Evolutionary conservation across 768 basidiomycete species (phyloP).

Genomic region (Lenzites betulinus): DNA sequence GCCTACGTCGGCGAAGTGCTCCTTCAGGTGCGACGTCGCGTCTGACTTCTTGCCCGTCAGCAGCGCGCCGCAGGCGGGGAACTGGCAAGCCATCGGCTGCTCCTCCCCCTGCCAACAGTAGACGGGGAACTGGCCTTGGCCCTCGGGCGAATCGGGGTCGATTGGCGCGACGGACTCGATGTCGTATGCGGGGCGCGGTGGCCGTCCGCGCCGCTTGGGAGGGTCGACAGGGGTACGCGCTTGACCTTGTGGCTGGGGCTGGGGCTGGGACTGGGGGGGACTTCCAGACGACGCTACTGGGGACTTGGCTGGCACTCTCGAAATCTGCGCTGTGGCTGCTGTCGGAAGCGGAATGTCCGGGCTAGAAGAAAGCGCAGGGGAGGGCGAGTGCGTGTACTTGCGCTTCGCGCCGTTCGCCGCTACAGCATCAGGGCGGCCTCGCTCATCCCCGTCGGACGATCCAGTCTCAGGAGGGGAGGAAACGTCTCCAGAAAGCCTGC

Average conservation of each 20-base stretch:
- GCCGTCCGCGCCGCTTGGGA: conserved; percentile 14
- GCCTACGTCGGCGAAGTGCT: conserved; percentile 12
- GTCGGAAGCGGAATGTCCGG: conserved; percentile 1
- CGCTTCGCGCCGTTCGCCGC: background rate
- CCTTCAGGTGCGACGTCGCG: conserved; percentile 17
- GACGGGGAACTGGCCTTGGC: conserved; percentile 14
- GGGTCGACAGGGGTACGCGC: background rate
- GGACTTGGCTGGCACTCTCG: background rate
- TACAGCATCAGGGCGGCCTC: background rate
- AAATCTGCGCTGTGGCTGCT: background rate
- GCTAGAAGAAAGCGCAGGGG: conserved; percentile 9
- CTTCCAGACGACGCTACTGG: no score
- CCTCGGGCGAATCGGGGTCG: conserved; percentile 15
- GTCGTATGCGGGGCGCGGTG: conserved; percentile 10
- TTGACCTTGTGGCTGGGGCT: background rate
- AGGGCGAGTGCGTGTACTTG: background rate
- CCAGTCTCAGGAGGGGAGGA: background rate
- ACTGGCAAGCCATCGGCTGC: conserved; percentile 8
- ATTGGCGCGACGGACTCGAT: conserved; percentile 12
- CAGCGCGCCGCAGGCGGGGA: conserved; percentile 6
- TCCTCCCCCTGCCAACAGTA: conserved; percentile 17
- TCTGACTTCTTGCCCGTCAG: conserved; percentile 19
- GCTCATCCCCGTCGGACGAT: background rate
- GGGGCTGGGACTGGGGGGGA: background rate
- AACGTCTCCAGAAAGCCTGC: conserved; percentile 3